A percentile compares a stretch with the other conserved stretches of the same genome.
phyloP scores from a whole-genome alignment of 495 filamentous ascomycete genomes.

The Penicillium pancosmium region DNA sequence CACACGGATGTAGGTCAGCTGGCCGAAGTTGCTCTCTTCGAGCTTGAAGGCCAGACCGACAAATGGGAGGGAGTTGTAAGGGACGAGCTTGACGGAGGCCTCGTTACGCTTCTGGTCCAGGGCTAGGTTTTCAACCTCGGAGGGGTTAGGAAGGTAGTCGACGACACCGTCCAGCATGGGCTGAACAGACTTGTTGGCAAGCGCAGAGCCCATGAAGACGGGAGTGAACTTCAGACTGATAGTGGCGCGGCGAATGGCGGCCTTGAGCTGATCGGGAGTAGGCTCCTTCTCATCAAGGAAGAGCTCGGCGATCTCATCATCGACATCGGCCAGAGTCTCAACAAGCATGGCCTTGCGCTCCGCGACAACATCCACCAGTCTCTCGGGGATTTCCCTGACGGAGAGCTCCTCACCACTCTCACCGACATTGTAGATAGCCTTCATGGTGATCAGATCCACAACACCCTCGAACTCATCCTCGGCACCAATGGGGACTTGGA shows the following conservation, averaged over 20 bases:
- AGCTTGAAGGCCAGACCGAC: conserved; percentile 98
- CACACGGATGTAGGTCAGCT: conserved; percentile 97
- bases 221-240: conserved; percentile 89
- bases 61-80: conserved; percentile 91
- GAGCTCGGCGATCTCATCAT: conserved; percentile 96
- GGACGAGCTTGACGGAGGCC: conserved; percentile 78
- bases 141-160: conserved; percentile 93
- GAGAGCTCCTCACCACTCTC: conserved; percentile 70
- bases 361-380: conserved; percentile 70
- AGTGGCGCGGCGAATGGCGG: conserved; percentile 87
- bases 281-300: conserved; percentile 88
- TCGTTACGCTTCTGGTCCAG: conserved; percentile 82
- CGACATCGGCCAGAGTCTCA: conserved; percentile 94
- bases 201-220: conserved; percentile 92
- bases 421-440: conserved; percentile 88
- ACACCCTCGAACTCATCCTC: conserved; percentile 95
- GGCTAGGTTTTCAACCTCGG: conserved; percentile 86
- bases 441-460: conserved; percentile 92
- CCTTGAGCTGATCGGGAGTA: conserved; percentile 77
- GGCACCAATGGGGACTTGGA: conserved; percentile 92
- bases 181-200: conserved; percentile 94
- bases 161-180: conserved; percentile 97
- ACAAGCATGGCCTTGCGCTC: conserved; percentile 85
- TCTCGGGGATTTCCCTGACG: conserved; percentile 76
- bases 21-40: conserved; percentile 98